Evolutionary conservation across 164 flowering plant genomes (phyloP).

Genomic region (Euptelea pleiosperma): DNA sequence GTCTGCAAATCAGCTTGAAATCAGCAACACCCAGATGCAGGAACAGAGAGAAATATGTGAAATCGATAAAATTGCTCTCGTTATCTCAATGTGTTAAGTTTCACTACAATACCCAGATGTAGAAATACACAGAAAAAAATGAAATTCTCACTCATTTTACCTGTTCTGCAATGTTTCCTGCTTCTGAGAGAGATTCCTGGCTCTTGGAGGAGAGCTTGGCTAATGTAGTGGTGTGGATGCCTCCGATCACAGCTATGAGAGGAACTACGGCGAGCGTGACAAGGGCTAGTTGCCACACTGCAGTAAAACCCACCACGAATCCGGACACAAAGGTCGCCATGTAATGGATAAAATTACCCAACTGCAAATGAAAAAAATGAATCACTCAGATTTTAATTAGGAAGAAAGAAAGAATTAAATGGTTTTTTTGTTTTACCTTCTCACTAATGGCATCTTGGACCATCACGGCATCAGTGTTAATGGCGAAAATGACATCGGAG

Average conservation of each 20-base stretch:
- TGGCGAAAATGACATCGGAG: conserved; percentile 86
- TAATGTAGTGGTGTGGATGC: conserved; percentile 63
- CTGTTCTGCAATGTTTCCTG: conserved; percentile 92
- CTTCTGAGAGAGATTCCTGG: conserved; percentile 84
- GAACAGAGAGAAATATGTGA: conserved; percentile 2
- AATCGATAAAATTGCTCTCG: no score
- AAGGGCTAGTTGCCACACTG: conserved; percentile 90
- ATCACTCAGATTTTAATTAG: neutral
- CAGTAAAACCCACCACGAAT: conserved; percentile 92
- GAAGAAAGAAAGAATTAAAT: neutral
- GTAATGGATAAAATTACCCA: conserved; percentile 95
- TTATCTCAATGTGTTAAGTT: no score
- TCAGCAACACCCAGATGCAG: conserved; percentile 30
- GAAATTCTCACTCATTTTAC: conserved; percentile 22
- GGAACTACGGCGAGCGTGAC: conserved; percentile 96
- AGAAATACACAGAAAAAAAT: neutral
- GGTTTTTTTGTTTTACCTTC: conserved; percentile 49
- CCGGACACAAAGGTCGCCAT: conserved; percentile 95
- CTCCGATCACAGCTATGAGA: conserved; percentile 90
- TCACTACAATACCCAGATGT: neutral
- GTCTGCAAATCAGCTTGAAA: conserved; percentile 55
- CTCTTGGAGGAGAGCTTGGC: conserved; percentile 76
- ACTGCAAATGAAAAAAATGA: conserved; percentile 36
- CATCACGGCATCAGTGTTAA: conserved; percentile 86
- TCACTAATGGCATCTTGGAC: conserved; percentile 99